These are phyloP conservation scores for Xanthoparmelia taractica DNA, from an alignment of 495 filamentous ascomycete genomes.

Conservation along the genomic window DNA sequence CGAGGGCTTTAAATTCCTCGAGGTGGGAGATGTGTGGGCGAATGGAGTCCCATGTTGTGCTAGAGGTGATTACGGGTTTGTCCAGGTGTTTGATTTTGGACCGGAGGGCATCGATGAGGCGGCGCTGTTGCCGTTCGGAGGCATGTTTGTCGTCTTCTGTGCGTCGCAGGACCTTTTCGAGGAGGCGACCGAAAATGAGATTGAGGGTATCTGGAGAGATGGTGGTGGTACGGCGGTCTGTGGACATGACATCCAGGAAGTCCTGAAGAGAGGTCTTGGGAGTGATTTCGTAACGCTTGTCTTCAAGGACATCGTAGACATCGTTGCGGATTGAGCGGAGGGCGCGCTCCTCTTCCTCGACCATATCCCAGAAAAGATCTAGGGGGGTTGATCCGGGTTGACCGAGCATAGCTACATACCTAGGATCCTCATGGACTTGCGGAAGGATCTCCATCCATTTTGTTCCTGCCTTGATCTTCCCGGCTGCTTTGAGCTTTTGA, in stretches of 20 bases:
- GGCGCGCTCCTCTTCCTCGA: constrained; percentile 86
- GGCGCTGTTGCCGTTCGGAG: constrained; percentile 76
- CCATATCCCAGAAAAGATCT: constrained; percentile 93
- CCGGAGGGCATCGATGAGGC: constrained; percentile 75
- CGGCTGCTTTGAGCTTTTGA: constrained; percentile 60
- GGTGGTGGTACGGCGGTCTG: constrained; percentile 77
- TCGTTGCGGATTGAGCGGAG: constrained; percentile 75
- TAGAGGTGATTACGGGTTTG: constrained; percentile 60
- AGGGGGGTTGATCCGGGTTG: constrained; percentile 83
- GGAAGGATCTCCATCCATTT: constrained; percentile 85
- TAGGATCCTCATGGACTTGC: constrained; percentile 68
- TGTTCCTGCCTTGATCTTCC: constrained; percentile 80
- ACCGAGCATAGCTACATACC: constrained; percentile 78
- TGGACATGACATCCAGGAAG: constrained; percentile 66
- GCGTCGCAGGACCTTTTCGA: constrained; percentile 68
- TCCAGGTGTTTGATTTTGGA: constrained; percentile 85
- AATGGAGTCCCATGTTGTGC: constrained; percentile 81
- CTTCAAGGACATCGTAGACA: constrained; percentile 87
- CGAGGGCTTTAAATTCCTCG: constrained; percentile 74
- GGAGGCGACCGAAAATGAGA: constrained; percentile 78
- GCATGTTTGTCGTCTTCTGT: constrained; percentile 78
- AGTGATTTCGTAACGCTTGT: constrained; percentile 84
- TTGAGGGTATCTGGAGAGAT: constrained; percentile 66
- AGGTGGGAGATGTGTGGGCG: constrained; percentile 67
- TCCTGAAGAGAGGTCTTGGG: constrained; percentile 80